Percentiles rank a stretch among this genome's conserved stretches.
These are phyloP conservation scores for Eucalyptus cloeziana DNA, from an alignment of 345 rosid species.

Conservation along the genomic window DNA sequence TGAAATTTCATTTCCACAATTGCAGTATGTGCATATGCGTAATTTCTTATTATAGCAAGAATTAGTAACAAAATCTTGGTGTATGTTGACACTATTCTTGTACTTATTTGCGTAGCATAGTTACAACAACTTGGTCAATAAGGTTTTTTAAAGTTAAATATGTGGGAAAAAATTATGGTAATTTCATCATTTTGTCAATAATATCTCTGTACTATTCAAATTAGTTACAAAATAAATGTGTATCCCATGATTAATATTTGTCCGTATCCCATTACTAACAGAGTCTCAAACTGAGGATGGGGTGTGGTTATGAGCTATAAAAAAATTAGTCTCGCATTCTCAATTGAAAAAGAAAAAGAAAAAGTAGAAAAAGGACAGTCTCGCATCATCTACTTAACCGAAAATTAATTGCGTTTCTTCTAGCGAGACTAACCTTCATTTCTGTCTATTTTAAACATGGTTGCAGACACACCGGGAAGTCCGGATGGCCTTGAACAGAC, in stretches of 20 bases:
- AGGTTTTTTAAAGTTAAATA: not conserved
- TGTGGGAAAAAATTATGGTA: not conserved
- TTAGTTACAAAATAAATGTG: not conserved
- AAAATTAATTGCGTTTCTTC: not conserved
- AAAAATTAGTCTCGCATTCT: not conserved
- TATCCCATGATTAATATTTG: not conserved
- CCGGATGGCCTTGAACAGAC: not conserved
- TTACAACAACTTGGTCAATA: not conserved
- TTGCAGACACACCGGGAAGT: fast-evolving
- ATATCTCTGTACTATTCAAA: not conserved
- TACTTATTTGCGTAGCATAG: not conserved
- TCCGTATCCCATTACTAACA: not conserved
- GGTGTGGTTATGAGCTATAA: not conserved
- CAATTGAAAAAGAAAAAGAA: not conserved
- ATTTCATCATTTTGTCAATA: not conserved
- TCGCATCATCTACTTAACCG: not conserved
- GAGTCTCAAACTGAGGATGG: no score
- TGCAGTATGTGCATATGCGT: not conserved
- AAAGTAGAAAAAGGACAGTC: not conserved
- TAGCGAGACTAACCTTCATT: not conserved
- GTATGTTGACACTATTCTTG: not conserved
- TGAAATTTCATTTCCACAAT: not conserved
- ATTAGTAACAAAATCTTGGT: not conserved
- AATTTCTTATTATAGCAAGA: no score
- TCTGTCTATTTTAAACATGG: not conserved